phyloP scores from a whole-genome alignment of 148 eudicot species.

The Limonium bicolor region DNA sequence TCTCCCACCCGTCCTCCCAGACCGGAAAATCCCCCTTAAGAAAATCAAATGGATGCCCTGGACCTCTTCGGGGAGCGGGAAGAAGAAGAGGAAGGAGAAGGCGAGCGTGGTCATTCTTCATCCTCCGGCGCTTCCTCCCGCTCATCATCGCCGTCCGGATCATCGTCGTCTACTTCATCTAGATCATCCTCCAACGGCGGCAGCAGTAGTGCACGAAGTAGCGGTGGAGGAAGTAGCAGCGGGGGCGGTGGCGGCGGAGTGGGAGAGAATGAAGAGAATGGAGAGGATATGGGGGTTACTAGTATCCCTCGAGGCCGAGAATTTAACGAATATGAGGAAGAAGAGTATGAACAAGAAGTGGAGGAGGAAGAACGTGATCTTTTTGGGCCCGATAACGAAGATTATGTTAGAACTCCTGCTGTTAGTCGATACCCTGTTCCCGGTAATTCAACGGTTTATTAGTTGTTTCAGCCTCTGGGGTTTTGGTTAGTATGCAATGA shows the following conservation, averaged over 20 bases:
- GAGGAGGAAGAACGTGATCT: constrained; percentile 61
- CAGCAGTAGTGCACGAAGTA: constrained; percentile 28
- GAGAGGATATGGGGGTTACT: constrained; percentile 22
- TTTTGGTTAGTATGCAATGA: too few species aligned
- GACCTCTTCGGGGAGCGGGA: constrained; percentile 57
- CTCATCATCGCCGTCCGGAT: constrained; percentile 45
- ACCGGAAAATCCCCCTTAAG: too few species aligned
- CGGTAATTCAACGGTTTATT: constrained; percentile 26
- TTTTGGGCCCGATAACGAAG: constrained; percentile 90
- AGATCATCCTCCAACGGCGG: constrained; percentile 44
- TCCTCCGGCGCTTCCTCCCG: constrained; percentile 24
- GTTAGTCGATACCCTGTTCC: constrained; percentile 64
- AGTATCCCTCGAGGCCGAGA: constrained; percentile 16
- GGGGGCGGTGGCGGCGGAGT: constrained; percentile 16
- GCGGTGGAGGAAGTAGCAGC: constrained; percentile 16
- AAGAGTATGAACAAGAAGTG: constrained; percentile 15
- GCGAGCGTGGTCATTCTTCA: constrained; percentile 21
- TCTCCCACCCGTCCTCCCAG: too few species aligned
- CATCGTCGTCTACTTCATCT: constrained; percentile 48
- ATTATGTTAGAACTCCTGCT: constrained; percentile 54
- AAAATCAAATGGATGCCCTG: too few species aligned
- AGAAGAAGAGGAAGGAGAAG: constrained; percentile 20
- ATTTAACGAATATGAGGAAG: too few species aligned
- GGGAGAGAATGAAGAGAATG: constrained; percentile 16
- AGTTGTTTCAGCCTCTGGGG: background rate